These are phyloP conservation scores for Leccinum huronense DNA, from an alignment of 1,284 basidiomycete genomes.

Conservation along the genomic window DNA sequence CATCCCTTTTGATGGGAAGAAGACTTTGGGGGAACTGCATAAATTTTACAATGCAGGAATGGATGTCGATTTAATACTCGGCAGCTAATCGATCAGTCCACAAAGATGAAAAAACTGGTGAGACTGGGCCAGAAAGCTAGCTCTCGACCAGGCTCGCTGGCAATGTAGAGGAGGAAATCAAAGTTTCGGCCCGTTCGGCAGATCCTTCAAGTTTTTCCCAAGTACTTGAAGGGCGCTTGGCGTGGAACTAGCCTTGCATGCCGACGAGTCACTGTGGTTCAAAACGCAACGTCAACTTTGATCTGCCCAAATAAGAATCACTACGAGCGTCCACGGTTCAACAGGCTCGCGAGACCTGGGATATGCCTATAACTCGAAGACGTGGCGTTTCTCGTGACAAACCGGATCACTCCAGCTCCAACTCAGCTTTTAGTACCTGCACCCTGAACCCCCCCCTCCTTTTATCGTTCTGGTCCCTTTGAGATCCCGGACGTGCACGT, in stretches of 20 bases:
- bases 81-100: slow-evolving; percentile 71
- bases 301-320: no score
- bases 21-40: slow-evolving; percentile 32
- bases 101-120: slow-evolving; percentile 69
- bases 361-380: no score
- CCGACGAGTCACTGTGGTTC: no score
- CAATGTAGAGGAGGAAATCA: slow-evolving; percentile 62
- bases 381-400: background rate
- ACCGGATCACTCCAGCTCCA: background rate
- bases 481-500: background rate
- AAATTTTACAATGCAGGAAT: slow-evolving; percentile 35
- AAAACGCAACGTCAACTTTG: no score
- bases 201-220: slow-evolving; percentile 73
- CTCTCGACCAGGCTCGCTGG: slow-evolving; percentile 53
- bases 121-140: slow-evolving; percentile 80
- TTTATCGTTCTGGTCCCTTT: background rate
- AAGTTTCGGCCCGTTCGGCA: slow-evolving; percentile 71
- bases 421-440: background rate
- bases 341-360: no score
- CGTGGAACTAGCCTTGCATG: no score
- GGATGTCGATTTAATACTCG: slow-evolving; percentile 47
- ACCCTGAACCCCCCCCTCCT: no score
- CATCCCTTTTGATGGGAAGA: slow-evolving; percentile 43
- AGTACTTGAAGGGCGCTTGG: slow-evolving; percentile 28
- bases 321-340: no score